Evolutionary conservation across 1,139 yeast genomes (phyloP).

Genomic region (Saccharomyces pastorianus): DNA sequence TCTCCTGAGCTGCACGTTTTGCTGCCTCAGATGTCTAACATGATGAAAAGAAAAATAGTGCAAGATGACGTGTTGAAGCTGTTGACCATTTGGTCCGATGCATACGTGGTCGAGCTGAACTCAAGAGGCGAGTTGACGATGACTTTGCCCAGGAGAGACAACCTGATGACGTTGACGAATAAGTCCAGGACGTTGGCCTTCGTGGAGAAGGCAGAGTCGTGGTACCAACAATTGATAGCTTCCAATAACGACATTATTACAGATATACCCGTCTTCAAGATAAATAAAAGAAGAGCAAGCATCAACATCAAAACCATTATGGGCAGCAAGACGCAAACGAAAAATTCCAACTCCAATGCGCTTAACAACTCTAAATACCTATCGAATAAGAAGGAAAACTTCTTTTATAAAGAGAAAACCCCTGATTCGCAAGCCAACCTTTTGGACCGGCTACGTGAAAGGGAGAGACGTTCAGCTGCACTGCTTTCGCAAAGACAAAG

Average conservation of each 20-base stretch:
- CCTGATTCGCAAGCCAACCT: conserved; percentile 19
- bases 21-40: conserved; percentile 27
- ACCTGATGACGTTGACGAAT: conserved; percentile 14
- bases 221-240: conserved; percentile 11
- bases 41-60: conserved; percentile 22
- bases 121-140: conserved; percentile 20
- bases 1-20: conserved; percentile 19
- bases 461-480: conserved; percentile 24
- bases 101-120: conserved; percentile 20
- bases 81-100: conserved; percentile 24
- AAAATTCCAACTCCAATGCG: conserved; percentile 1
- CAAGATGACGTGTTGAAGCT: conserved; percentile 14
- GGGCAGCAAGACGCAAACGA: neutral
- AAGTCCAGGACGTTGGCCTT: conserved; percentile 25
- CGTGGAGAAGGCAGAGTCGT: conserved; percentile 19
- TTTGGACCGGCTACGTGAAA: conserved; percentile 24
- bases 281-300: conserved; percentile 19
- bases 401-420: conserved; percentile 13
- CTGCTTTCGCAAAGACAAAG: conserved; percentile 28
- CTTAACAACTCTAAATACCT: conserved; percentile 9
- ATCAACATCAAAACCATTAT: neutral
- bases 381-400: conserved; percentile 16
- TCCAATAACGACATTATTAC: conserved; percentile 7
- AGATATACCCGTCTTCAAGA: conserved; percentile 19
- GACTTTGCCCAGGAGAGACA: conserved; percentile 15